These are phyloP conservation scores for Plantago lanceolata DNA, from an alignment of 305 asterid species.

Conservation along the genomic window DNA sequence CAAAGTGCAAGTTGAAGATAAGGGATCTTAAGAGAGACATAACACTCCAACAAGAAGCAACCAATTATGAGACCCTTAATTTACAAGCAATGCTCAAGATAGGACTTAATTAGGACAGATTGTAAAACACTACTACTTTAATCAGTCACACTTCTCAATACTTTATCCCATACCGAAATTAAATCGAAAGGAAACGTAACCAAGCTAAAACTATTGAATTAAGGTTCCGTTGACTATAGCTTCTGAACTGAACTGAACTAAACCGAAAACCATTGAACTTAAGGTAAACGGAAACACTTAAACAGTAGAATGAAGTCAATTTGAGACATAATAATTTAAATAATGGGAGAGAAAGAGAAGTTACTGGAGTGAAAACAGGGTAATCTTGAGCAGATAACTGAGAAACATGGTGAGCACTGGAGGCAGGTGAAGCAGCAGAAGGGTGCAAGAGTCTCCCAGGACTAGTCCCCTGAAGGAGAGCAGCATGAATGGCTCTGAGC, in stretches of 20 bases:
- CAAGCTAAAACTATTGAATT: background rate
- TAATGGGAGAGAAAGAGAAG: conserved; percentile 15
- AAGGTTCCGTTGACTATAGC: too few relatives aligned
- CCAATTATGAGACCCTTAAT: conserved; percentile 3
- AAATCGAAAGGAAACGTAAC: background rate
- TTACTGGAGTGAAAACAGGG: conserved; percentile 94
- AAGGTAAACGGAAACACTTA: background rate
- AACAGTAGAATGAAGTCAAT: background rate
- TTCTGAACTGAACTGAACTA: too few relatives aligned
- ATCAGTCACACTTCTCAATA: conserved; percentile 8
- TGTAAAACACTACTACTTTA: background rate
- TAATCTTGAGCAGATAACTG: conserved; percentile 75
- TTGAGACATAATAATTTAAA: background rate
- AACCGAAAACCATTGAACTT: too few relatives aligned
- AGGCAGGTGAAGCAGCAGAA: conserved; percentile 54
- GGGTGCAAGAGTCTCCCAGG: conserved; percentile 38
- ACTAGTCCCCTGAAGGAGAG: conserved; percentile 64
- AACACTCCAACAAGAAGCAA: background rate
- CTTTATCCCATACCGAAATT: background rate
- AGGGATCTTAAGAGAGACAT: conserved; percentile 6
- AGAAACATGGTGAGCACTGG: conserved; percentile 37
- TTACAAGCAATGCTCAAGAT: conserved; percentile 22
- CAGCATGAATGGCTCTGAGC: conserved; percentile 90
- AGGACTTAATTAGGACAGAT: background rate
- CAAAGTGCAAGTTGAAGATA: background rate